Conservation (phyloP, 371 early-diverging fungal genomes). For the Saksenaea vasiformis region DNA sequence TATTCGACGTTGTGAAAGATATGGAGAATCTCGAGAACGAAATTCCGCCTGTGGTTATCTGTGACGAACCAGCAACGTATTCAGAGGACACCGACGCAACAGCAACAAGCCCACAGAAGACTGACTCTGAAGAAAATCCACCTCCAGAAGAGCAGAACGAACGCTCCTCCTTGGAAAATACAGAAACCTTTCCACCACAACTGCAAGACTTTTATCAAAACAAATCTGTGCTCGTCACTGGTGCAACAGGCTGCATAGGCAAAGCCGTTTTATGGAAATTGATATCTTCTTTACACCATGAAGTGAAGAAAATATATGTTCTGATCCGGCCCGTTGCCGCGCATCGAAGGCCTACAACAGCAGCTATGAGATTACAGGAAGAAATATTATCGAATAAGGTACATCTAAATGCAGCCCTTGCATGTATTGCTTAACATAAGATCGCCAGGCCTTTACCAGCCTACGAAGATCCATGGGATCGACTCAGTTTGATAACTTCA, state of each 20-base stretch:
- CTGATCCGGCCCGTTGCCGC: slow-evolving; percentile 25
- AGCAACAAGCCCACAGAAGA: neutral
- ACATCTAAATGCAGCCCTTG: neutral
- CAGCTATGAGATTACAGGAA: slow-evolving; percentile 34
- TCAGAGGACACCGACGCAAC: neutral
- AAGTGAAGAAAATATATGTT: slow-evolving; percentile 39
- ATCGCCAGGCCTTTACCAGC: slow-evolving; percentile 41
- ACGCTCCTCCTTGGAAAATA: neutral
- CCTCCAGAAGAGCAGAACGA: neutral
- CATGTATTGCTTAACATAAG: neutral
- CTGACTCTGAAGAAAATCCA: neutral
- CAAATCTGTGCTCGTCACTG: slow-evolving; percentile 56
- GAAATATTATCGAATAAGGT: slow-evolving; percentile 51
- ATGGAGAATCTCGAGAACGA: slow-evolving; percentile 34
- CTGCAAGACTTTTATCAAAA: slow-evolving; percentile 33
- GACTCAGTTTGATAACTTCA: slow-evolving; percentile 33
- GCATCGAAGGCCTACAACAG: slow-evolving; percentile 20
- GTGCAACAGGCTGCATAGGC: slow-evolving; percentile 67
- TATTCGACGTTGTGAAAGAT: slow-evolving; percentile 47
- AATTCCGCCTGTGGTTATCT: slow-evolving; percentile 17
- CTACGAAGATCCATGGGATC: slow-evolving; percentile 46
- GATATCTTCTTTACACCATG: slow-evolving; percentile 27
- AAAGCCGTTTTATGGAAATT: slow-evolving; percentile 63
- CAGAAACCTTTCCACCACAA: neutral
- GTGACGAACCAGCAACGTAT: slow-evolving; percentile 3